These are phyloP conservation scores for Pythium guiyangense DNA, from an alignment of 352 stramenopile species.

Conservation along the genomic window DNA sequence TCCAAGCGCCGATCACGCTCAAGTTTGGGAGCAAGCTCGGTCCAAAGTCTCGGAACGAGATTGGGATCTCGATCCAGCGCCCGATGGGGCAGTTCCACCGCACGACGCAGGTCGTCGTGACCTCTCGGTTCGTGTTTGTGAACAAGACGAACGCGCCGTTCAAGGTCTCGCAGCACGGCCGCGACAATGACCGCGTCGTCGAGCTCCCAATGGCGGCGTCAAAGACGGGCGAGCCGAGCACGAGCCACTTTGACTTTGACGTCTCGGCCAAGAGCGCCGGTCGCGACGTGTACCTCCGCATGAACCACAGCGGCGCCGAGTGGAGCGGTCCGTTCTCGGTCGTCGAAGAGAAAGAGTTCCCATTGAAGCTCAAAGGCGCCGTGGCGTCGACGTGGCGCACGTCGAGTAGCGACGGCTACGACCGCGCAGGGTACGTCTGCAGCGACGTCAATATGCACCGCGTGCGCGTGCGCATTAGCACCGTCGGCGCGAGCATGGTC, in stretches of 20 bases:
- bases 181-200: slow-evolving; percentile 56
- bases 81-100: slow-evolving; percentile 84
- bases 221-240: slow-evolving; percentile 28
- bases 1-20: slow-evolving; percentile 75
- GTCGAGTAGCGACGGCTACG: slow-evolving; percentile 25
- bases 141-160: slow-evolving; percentile 78
- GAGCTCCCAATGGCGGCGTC: slow-evolving; percentile 40
- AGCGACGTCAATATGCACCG: slow-evolving; percentile 52
- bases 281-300: slow-evolving; percentile 64
- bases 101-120: slow-evolving; percentile 84
- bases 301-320: slow-evolving; percentile 66
- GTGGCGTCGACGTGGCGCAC: slow-evolving; percentile 49
- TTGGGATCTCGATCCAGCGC: slow-evolving; percentile 84
- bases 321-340: slow-evolving; percentile 83
- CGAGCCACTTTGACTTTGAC: slow-evolving; percentile 74
- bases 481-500: slow-evolving; percentile 74
- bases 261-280: slow-evolving; percentile 38
- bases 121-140: slow-evolving; percentile 82
- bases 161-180: slow-evolving; percentile 66
- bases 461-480: slow-evolving; percentile 73
- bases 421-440: slow-evolving; percentile 35
- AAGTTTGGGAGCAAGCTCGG: slow-evolving; percentile 72
- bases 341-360: slow-evolving; percentile 85
- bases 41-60: slow-evolving; percentile 63
- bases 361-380: slow-evolving; percentile 62